A percentile compares a stretch with the other conserved stretches of the same genome.
These are phyloP conservation scores for Ceratocystis cacaofunesta DNA, from an alignment of 2,329 filamentous ascomycete genomes.

Conservation along the genomic window DNA sequence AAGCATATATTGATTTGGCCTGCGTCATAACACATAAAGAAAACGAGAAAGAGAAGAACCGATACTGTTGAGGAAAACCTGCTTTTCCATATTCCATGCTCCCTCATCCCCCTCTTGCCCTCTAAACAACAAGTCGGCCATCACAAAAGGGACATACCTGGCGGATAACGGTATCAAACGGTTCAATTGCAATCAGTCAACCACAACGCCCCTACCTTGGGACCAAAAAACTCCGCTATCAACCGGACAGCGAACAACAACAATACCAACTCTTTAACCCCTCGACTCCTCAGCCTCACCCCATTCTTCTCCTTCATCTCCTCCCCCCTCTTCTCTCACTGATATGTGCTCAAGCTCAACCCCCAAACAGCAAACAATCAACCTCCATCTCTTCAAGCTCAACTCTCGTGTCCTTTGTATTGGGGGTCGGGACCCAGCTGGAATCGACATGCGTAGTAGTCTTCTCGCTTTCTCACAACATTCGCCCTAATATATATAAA, in stretches of 20 bases:
- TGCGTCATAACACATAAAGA: neutral
- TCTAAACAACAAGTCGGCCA: neutral
- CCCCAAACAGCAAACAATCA: too few relatives aligned
- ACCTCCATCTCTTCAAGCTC: too few relatives aligned
- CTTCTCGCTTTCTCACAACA: too few relatives aligned
- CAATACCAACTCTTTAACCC: neutral
- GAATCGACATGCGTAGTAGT: too few relatives aligned
- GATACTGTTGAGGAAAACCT: neutral
- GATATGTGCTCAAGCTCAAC: too few relatives aligned
- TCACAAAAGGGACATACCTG: neutral
- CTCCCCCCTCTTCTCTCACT: neutral
- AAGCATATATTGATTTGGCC: neutral
- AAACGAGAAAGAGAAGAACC: neutral
- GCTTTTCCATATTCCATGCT: too few relatives aligned
- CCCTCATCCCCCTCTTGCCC: neutral
- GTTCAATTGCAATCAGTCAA: constrained; percentile 15
- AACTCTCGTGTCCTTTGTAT: too few relatives aligned
- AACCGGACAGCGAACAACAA: neutral
- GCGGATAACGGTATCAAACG: constrained; percentile 14
- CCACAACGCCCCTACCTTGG: constrained; percentile 1
- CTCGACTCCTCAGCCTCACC: neutral
- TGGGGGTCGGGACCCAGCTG: too few relatives aligned
- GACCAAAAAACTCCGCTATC: constrained; percentile 4
- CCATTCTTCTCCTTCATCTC: neutral
- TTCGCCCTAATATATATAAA: neutral